phyloP scores from a whole-genome alignment of 225 moss, liverwort and hornwort genomes.

The Antitrichia curtipendula region DNA sequence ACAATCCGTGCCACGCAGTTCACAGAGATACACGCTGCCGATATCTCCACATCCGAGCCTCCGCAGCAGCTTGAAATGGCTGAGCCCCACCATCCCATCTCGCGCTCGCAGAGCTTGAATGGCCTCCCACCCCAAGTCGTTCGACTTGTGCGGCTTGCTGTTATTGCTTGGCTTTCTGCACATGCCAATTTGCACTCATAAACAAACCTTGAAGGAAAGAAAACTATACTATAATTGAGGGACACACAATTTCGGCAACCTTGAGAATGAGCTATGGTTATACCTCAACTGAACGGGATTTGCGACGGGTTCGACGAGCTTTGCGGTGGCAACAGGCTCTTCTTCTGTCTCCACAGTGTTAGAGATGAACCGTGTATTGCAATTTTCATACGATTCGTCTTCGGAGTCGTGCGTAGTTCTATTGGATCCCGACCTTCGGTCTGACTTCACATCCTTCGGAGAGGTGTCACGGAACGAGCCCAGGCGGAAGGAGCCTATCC shows the following conservation, averaged over 20 bases:
- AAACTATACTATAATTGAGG: too few relatives aligned
- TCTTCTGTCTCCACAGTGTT: constrained; percentile 14
- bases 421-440: constrained; percentile 30
- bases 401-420: constrained; percentile 12
- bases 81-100: constrained; percentile 77
- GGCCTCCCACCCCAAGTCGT: constrained; percentile 92
- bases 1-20: constrained; percentile 72
- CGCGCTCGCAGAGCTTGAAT: constrained; percentile 62
- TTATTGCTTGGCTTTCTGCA: constrained; percentile 26
- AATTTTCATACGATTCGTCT: constrained; percentile 35
- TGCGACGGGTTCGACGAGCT: constrained; percentile 12
- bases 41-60: constrained; percentile 94
- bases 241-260: neutral
- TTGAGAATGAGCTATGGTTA: neutral
- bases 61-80: constrained; percentile 86
- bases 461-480: constrained; percentile 38
- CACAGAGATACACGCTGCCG: constrained; percentile 90
- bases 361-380: constrained; percentile 37
- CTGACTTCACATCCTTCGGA: constrained; percentile 13
- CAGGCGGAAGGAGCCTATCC: constrained; percentile 38
- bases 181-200: neutral
- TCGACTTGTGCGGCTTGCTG: constrained; percentile 90
- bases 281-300: constrained; percentile 11
- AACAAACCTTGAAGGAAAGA: neutral
- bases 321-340: neutral